phyloP scores from a whole-genome alignment of 352 stramenopile genomes.

The Achlya hypogyna region DNA sequence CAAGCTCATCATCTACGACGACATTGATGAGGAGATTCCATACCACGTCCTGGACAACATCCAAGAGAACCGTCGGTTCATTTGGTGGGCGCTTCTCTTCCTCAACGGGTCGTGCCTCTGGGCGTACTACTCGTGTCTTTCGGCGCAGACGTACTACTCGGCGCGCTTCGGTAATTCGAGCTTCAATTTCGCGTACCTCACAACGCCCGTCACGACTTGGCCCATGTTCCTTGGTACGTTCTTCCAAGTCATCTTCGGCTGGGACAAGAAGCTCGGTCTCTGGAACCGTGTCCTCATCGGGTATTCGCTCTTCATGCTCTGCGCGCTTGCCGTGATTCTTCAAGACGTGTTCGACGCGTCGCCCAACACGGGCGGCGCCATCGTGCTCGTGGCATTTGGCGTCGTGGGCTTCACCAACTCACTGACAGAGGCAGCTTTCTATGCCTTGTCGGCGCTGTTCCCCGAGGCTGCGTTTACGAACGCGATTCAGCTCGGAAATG shows the following conservation, averaged over 20 bases:
- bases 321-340: slow-evolving; percentile 56
- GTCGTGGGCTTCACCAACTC: slow-evolving; percentile 47
- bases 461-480: slow-evolving; percentile 50
- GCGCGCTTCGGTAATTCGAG: slow-evolving; percentile 33
- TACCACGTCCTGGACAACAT: slow-evolving; percentile 59
- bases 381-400: slow-evolving; percentile 51
- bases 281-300: slow-evolving; percentile 36
- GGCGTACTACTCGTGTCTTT: slow-evolving; percentile 69
- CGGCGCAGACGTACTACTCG: slow-evolving; percentile 50
- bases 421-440: slow-evolving; percentile 46
- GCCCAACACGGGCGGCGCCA: slow-evolving; percentile 27
- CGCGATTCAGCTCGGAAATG: slow-evolving; percentile 53
- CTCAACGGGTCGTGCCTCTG: slow-evolving; percentile 64
- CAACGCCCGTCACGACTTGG: slow-evolving; percentile 48
- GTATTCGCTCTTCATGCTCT: slow-evolving; percentile 46
- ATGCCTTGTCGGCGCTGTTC: slow-evolving; percentile 50
- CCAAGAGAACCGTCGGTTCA: slow-evolving; percentile 35
- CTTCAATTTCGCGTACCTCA: slow-evolving; percentile 58
- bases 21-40: slow-evolving; percentile 25
- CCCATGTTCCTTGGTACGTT: slow-evolving; percentile 50
- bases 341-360: slow-evolving; percentile 21
- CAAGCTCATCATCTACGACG: slow-evolving; percentile 1
- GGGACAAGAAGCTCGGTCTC: slow-evolving; percentile 51
- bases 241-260: slow-evolving; percentile 42
- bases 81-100: slow-evolving; percentile 63